Conservation (phyloP, 1,139 yeast species). For the Meyerozyma sp. region DNA sequence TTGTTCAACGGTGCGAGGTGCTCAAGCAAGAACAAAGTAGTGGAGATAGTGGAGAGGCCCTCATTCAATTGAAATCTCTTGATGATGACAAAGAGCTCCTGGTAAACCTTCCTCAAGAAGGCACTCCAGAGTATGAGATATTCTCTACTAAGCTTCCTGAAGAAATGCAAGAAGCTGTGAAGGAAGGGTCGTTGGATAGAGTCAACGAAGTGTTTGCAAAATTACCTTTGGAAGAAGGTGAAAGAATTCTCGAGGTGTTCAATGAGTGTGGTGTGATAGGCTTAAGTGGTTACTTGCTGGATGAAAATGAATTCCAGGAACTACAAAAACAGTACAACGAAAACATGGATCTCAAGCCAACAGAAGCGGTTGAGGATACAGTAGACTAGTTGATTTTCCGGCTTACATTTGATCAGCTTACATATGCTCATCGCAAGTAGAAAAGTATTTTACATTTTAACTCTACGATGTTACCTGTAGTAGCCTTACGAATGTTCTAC, state of each 20-base stretch:
- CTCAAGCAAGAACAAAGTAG: constrained; percentile 41
- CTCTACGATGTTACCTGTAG: neutral
- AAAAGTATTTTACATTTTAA: neutral
- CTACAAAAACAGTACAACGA: constrained; percentile 19
- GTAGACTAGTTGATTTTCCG: constrained; percentile 4
- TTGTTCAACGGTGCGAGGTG: constrained; percentile 66
- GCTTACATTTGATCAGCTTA: neutral
- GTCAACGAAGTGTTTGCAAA: constrained; percentile 80
- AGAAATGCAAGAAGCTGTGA: constrained; percentile 71
- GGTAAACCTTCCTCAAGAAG: constrained; percentile 63
- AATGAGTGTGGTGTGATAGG: constrained; percentile 83
- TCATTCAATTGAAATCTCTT: constrained; percentile 80
- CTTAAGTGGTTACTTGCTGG: constrained; percentile 38
- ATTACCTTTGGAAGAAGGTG: constrained; percentile 79
- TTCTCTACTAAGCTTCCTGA: constrained; percentile 53
- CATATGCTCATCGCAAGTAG: neutral
- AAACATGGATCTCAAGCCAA: constrained; percentile 9
- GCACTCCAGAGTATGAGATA: constrained; percentile 42
- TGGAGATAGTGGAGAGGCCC: constrained; percentile 58
- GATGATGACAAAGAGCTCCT: constrained; percentile 78
- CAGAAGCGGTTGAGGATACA: constrained; percentile 4
- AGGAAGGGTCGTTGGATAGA: constrained; percentile 64
- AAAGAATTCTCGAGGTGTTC: constrained; percentile 63
- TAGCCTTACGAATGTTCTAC: constrained; percentile 3
- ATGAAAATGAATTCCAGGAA: constrained; percentile 19